Percentiles rank a stretch among this genome's conserved stretches.
Conservation (phyloP, 2,329 filamentous ascomycete species). For the Aschersonia sp. region DNA sequence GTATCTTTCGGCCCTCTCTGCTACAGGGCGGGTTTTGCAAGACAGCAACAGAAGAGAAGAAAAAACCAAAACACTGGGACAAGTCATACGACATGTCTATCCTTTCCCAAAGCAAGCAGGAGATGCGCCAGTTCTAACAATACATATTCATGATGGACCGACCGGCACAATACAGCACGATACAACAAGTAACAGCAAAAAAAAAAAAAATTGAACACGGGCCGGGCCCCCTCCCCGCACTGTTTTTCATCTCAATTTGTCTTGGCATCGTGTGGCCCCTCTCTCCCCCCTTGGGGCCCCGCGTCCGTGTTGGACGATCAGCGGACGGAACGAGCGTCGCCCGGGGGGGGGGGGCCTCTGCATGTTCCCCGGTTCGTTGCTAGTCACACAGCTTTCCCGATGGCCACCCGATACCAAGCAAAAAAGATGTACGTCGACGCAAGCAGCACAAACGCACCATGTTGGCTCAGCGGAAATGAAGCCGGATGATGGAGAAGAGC, state of each 20-base stretch:
- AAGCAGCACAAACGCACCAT: not conserved
- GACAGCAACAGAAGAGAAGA: too few species aligned
- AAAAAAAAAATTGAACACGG: not conserved
- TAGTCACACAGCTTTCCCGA: not conserved
- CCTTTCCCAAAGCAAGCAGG: not conserved
- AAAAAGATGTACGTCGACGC: not conserved
- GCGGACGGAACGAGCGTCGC: not conserved
- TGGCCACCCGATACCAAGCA: not conserved
- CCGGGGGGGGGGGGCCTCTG: too few species aligned
- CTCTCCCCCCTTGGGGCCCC: too few species aligned
- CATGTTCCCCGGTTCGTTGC: too few species aligned
- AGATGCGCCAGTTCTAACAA: not conserved
- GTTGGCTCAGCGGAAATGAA: constrained; percentile 32
- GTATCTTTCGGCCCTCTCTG: not conserved
- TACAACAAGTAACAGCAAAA: not conserved
- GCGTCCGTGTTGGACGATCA: not conserved
- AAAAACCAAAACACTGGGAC: not conserved
- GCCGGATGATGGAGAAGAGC: constrained; percentile 53
- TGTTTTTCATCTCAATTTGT: not conserved
- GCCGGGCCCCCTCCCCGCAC: not conserved
- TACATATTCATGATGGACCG: too few species aligned
- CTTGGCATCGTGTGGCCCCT: not conserved
- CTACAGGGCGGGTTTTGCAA: too few species aligned
- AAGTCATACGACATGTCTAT: not conserved
- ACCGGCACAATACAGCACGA: not conserved